phyloP scores from a whole-genome alignment of 2,329 filamentous ascomycete genomes.

The Epichloe uncinata region DNA sequence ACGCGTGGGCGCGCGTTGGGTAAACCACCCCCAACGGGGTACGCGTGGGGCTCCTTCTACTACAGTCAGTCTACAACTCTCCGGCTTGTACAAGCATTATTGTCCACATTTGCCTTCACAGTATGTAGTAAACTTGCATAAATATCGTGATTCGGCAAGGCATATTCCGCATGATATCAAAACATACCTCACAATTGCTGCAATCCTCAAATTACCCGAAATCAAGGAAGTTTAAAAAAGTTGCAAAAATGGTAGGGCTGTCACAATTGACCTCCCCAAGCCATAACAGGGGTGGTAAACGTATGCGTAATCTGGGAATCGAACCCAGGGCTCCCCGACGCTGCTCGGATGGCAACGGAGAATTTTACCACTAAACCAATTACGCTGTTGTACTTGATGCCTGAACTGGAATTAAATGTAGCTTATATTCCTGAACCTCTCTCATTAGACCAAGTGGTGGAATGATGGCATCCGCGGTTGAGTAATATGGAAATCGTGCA shows the following conservation, averaged over 20 bases:
- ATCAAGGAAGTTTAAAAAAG: too few relatives aligned
- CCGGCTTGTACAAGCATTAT: background rate
- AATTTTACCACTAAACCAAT: constrained; percentile 25
- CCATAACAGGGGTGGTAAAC: too few relatives aligned
- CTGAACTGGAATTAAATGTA: accelerated
- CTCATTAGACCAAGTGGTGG: too few relatives aligned
- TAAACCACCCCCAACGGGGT: too few relatives aligned
- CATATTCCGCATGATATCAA: too few relatives aligned
- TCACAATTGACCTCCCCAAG: accelerated
- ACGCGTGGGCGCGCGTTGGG: background rate
- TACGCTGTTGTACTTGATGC: constrained; percentile 7
- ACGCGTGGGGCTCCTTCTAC: background rate
- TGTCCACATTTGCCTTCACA: background rate
- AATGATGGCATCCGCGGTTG: too few relatives aligned
- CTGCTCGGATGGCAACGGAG: constrained; percentile 20
- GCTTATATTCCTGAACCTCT: accelerated
- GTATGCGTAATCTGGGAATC: constrained; percentile 21
- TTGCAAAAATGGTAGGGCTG: too few relatives aligned
- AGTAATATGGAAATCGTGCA: too few relatives aligned
- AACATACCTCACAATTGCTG: too few relatives aligned
- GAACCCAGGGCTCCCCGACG: constrained; percentile 22
- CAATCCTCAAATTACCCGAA: too few relatives aligned
- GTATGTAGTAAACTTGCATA: too few relatives aligned
- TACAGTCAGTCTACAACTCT: background rate
- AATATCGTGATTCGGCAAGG: too few relatives aligned